A percentile compares a stretch with the other conserved stretches of the same genome.
phyloP scores from a whole-genome alignment of 2,329 filamentous ascomycete genomes.

The Berkeleyomyces basicola region DNA sequence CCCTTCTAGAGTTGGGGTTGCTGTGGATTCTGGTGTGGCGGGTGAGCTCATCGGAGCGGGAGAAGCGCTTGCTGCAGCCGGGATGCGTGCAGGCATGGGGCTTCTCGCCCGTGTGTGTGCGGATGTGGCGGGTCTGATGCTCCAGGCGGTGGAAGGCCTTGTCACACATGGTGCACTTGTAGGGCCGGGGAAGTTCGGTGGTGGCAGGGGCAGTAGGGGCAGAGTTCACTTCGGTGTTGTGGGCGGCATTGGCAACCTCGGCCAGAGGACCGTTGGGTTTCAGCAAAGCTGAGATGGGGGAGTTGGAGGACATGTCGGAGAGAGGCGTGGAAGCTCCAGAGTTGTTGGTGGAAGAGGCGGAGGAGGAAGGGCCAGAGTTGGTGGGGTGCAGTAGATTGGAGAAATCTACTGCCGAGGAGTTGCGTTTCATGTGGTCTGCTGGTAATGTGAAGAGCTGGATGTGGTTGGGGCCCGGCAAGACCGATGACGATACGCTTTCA shows the following conservation, averaged over 20 bases:
- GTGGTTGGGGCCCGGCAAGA: neutral
- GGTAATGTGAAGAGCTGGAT: neutral
- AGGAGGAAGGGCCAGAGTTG: slow-evolving; percentile 5
- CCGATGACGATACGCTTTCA: neutral
- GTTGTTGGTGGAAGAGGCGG: slow-evolving; percentile 7
- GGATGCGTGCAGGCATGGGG: slow-evolving; percentile 91
- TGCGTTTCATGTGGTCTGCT: slow-evolving; percentile 53
- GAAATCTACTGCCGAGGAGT: slow-evolving; percentile 58
- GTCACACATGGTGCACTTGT: slow-evolving; percentile 96
- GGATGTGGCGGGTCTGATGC: slow-evolving; percentile 81
- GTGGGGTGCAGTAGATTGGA: slow-evolving; percentile 54
- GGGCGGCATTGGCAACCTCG: slow-evolving; percentile 35
- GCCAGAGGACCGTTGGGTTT: slow-evolving; percentile 43
- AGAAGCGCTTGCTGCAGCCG: slow-evolving; percentile 94
- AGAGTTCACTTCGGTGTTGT: slow-evolving; percentile 27
- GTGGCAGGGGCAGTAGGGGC: slow-evolving; percentile 15
- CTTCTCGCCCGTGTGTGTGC: slow-evolving; percentile 96
- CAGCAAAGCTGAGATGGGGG: slow-evolving; percentile 23
- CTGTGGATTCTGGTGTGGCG: slow-evolving; percentile 96
- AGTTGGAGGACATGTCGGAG: slow-evolving; percentile 11
- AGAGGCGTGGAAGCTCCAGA: slow-evolving; percentile 11
- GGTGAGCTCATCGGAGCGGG: slow-evolving; percentile 87
- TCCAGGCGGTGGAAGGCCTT: slow-evolving; percentile 97
- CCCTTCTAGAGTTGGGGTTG: slow-evolving; percentile 90
- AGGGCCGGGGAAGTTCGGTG: slow-evolving; percentile 75